Conservation (phyloP, 1,284 basidiomycete species). For the Papiliotrema terrestris region DNA sequence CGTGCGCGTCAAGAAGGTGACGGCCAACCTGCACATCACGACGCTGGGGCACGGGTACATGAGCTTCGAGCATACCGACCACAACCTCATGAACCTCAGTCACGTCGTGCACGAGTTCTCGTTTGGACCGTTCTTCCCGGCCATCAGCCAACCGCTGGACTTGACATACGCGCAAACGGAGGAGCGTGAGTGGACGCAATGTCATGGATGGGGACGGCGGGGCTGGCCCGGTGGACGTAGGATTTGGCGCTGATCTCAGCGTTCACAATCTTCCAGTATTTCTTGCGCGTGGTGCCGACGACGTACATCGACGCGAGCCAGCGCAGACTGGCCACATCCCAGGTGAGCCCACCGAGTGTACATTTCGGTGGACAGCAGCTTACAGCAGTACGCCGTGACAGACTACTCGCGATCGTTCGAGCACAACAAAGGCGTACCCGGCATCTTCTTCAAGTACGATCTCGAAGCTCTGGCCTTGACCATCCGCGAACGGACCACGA, state of each 20-base stretch:
- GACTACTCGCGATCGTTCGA: constrained; percentile 78
- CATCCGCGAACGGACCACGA: constrained; percentile 80
- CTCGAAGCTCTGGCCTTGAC: constrained; percentile 84
- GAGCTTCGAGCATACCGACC: constrained; percentile 81
- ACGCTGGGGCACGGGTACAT: constrained; percentile 92
- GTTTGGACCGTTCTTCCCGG: constrained; percentile 93
- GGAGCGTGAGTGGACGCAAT: constrained; percentile 60
- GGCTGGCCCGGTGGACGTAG: too few relatives aligned
- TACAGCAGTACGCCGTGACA: constrained; percentile 82
- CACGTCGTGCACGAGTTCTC: constrained; percentile 96
- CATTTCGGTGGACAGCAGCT: neutral
- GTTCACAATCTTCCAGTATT: constrained; percentile 96
- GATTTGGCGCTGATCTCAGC: constrained; percentile 54
- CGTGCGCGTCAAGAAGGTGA: constrained; percentile 83
- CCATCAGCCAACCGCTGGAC: constrained; percentile 91
- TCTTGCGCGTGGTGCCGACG: constrained; percentile 90
- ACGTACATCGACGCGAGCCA: constrained; percentile 74
- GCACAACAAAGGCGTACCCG: constrained; percentile 77
- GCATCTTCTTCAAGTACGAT: constrained; percentile 96
- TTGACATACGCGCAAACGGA: constrained; percentile 78
- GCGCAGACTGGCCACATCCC: constrained; percentile 64
- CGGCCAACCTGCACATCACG: constrained; percentile 84
- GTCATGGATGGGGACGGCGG: too few relatives aligned
- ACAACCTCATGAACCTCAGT: constrained; percentile 86
- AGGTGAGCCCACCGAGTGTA: constrained; percentile 16